A percentile compares a stretch with the other conserved stretches of the same genome.
Evolutionary conservation across 768 basidiomycete genomes (phyloP).

Genomic region (Agaricus sinodeliciosus): DNA sequence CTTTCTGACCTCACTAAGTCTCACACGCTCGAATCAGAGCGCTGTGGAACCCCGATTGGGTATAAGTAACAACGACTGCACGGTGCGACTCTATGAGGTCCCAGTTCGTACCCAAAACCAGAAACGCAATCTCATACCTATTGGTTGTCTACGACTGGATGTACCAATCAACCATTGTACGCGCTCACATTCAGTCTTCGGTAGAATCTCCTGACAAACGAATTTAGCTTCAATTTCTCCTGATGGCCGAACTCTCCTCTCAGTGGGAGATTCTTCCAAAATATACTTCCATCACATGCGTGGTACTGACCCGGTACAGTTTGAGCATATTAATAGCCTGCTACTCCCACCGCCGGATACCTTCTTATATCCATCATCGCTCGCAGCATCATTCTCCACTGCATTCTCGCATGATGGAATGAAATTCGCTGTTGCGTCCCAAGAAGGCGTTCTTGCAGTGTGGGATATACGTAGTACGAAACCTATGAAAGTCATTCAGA

Average conservation of each 20-base stretch:
- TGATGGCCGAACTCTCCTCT: conserved; percentile 12
- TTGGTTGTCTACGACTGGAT: conserved; percentile 13
- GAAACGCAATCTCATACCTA: conserved; percentile 3
- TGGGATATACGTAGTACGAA: conserved; percentile 15
- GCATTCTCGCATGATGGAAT: conserved; percentile 12
- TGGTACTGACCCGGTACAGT: conserved; percentile 11
- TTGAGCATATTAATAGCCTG: conserved; percentile 11
- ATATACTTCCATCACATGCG: conserved; percentile 14
- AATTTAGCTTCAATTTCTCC: conserved; percentile 13
- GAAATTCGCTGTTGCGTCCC: conserved; percentile 15
- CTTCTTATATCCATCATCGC: conserved; percentile 13
- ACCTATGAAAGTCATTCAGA: conserved; percentile 15
- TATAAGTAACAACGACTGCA: conserved; percentile 14
- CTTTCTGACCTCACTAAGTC: conserved; percentile 12
- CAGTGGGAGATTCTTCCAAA: conserved; percentile 14
- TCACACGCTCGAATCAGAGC: conserved; percentile 10
- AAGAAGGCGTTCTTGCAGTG: conserved; percentile 14
- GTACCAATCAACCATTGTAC: conserved; percentile 13
- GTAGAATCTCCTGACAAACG: not conserved
- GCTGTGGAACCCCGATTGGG: conserved; percentile 13
- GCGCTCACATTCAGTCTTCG: not conserved
- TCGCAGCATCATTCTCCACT: conserved; percentile 15
- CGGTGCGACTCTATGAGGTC: conserved; percentile 14
- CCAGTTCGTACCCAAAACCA: conserved; percentile 11
- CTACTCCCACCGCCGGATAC: conserved; percentile 11